Conservation (phyloP, 768 basidiomycete genomes). For the Rhizopogon salebrosus region DNA sequence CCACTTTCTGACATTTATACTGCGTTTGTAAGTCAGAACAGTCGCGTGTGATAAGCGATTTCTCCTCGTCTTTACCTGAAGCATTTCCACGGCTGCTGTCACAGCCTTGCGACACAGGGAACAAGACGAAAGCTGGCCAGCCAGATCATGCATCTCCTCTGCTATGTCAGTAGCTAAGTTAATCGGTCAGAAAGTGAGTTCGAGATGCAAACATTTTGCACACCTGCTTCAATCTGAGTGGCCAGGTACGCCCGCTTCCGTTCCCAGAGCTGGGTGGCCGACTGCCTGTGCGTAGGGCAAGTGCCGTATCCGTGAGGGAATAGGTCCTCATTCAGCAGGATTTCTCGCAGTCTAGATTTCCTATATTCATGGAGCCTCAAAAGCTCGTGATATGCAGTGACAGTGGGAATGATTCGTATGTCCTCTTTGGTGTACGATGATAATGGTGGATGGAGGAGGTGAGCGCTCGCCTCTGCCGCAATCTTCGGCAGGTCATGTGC, state of each 20-base stretch:
- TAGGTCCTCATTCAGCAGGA: conserved; percentile 54
- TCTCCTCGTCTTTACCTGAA: conserved; percentile 39
- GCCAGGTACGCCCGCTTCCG: conserved; percentile 40
- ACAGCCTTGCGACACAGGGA: conserved; percentile 54
- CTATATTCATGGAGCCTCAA: conserved; percentile 55
- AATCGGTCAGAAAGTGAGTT: conserved; percentile 6
- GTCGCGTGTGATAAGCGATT: neutral
- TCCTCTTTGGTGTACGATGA: conserved; percentile 47
- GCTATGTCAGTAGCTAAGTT: conserved; percentile 57
- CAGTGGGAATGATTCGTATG: conserved; percentile 49
- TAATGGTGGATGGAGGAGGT: conserved; percentile 49
- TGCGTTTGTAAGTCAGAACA: conserved; percentile 20
- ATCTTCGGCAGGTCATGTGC: conserved; percentile 37
- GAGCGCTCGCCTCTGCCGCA: conserved; percentile 54
- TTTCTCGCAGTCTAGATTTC: conserved; percentile 44
- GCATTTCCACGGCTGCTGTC: conserved; percentile 63
- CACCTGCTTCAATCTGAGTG: conserved; percentile 50
- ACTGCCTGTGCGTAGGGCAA: conserved; percentile 47
- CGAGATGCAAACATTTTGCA: neutral
- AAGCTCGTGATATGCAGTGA: conserved; percentile 59
- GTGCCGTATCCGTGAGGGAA: conserved; percentile 71
- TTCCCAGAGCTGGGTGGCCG: conserved; percentile 47
- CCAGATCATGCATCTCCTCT: conserved; percentile 57
- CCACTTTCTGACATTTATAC: conserved; percentile 61
- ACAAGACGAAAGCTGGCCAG: conserved; percentile 43